phyloP scores from a whole-genome alignment of 306 rosid species.

The Ammopiptanthus mongolicus region DNA sequence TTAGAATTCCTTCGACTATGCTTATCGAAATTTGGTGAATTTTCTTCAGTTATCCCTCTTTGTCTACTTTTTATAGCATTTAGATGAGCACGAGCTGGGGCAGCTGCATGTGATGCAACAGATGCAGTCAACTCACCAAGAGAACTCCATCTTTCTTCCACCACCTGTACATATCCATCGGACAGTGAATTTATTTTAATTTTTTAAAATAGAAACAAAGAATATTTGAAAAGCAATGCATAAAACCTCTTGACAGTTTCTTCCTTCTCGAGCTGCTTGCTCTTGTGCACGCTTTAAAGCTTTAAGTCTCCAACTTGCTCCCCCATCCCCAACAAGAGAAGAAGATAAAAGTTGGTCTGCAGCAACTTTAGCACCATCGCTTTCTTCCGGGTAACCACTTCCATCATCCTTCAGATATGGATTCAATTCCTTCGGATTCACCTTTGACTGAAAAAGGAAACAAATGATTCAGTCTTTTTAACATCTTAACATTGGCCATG shows the following conservation, averaged over 20 bases:
- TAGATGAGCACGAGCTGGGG: constrained; percentile 87
- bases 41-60: constrained; percentile 52
- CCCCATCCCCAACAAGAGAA: constrained; percentile 90
- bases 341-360: constrained; percentile 48
- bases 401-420: constrained; percentile 78
- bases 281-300: constrained; percentile 93
- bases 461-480: not conserved
- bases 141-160: constrained; percentile 84
- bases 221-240: constrained; percentile 20
- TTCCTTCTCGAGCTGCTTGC: constrained; percentile 84
- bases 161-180: constrained; percentile 51
- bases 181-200: not conserved
- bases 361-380: constrained; percentile 35
- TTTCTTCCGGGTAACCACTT: constrained; percentile 80
- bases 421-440: constrained; percentile 78
- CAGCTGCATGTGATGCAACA: constrained; percentile 60
- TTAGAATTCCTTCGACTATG: constrained; percentile 33
- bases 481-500: not conserved
- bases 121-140: constrained; percentile 74
- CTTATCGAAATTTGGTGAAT: constrained; percentile 31
- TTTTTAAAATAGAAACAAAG: not conserved
- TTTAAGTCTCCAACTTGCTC: constrained; percentile 96
- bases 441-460: constrained; percentile 30
- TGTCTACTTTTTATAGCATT: constrained; percentile 68
- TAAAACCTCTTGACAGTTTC: constrained; percentile 50